phyloP scores from a whole-genome alignment of 805 yeast species.

The Teunomyces gatunensis region DNA sequence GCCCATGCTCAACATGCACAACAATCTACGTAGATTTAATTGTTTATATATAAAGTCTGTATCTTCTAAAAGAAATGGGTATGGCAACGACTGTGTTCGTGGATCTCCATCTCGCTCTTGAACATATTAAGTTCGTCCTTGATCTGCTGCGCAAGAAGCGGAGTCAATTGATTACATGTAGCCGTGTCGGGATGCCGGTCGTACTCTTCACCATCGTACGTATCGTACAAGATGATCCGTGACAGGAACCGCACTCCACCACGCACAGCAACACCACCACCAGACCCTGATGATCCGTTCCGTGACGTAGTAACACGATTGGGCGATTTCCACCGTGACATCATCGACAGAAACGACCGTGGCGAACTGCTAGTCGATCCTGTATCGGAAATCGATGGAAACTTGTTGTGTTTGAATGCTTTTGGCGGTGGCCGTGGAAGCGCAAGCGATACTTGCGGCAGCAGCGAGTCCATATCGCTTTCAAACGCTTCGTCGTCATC shows the following conservation, averaged over 20 bases:
- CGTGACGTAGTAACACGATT: conserved; percentile 8
- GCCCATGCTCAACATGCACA: conserved; percentile 32
- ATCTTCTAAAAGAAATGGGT: conserved; percentile 70
- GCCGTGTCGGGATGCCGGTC: conserved; percentile 92
- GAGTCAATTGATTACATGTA: conserved; percentile 89
- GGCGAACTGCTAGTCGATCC: conserved; percentile 26
- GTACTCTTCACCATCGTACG: conserved; percentile 78
- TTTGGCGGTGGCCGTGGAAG: conserved; percentile 16
- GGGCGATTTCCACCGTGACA: conserved; percentile 25
- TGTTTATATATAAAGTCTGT: too few relatives aligned
- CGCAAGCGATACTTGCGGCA: background rate
- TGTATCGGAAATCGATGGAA: conserved; percentile 27
- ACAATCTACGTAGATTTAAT: too few relatives aligned
- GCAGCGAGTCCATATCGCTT: conserved; percentile 16
- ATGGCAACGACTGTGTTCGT: conserved; percentile 70
- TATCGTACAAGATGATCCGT: conserved; percentile 78
- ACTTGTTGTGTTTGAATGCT: conserved; percentile 29
- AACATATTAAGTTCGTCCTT: conserved; percentile 79
- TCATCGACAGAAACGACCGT: conserved; percentile 30
- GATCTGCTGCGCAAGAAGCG: conserved; percentile 79
- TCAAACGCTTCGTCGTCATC: conserved; percentile 22
- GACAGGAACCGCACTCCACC: conserved; percentile 67
- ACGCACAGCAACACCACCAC: background rate
- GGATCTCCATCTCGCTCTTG: conserved; percentile 80
- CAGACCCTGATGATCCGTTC: background rate